Evolutionary conservation across 306 rosid genomes (phyloP), one percentile per base, ranked within the genome.

Genomic region (Carpinus viminea): DNA sequence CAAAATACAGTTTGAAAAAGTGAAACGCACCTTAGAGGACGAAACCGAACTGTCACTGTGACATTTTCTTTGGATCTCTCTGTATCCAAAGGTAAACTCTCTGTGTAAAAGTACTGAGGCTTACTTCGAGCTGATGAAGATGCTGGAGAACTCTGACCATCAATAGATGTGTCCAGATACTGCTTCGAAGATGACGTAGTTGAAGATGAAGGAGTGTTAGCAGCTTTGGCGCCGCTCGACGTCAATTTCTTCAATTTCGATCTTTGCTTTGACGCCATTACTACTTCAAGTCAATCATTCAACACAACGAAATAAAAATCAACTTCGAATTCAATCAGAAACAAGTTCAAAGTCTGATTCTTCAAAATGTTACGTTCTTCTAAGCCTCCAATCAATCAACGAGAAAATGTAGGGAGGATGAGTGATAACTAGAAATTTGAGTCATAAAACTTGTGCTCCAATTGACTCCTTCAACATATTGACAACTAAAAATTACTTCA

Each of bases 11-110:
- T 52, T 59, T 64, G 53, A 36, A 66, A 72, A 65, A 53, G 38
- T 12, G 64, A 84, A 77, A 78, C 62, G 73, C 74, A 88, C 92
- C 93, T 96, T 80, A 96, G 91, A 53, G 99, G 99, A 74, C 99
- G 98, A 87, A 96, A 93, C 62, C 98, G 91, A 28, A 93, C 99
- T 0, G 99, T 96, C 75, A 96, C 99, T 0, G 99, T 96, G 69
- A 96, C 98, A 87, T 96, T 96, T 78, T 96, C 99, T 77, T 93
- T 96, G 11, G 85, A 81, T 74, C 86, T 90, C 34, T 82, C 87
- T 8, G 24, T 79, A 38, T 87, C 93, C 76, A 71, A 53, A 26
- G 89, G 88, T 53, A 78, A 79, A 78, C 77, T 60, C 72, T 95
- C 98, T 0, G 93, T 79, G 84, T 80, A 74, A 81, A 84, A 90